Base-by-base conservation (phyloP, 2,329 filamentous ascomycete genomes). In the Aphanocladium album region DNA sequence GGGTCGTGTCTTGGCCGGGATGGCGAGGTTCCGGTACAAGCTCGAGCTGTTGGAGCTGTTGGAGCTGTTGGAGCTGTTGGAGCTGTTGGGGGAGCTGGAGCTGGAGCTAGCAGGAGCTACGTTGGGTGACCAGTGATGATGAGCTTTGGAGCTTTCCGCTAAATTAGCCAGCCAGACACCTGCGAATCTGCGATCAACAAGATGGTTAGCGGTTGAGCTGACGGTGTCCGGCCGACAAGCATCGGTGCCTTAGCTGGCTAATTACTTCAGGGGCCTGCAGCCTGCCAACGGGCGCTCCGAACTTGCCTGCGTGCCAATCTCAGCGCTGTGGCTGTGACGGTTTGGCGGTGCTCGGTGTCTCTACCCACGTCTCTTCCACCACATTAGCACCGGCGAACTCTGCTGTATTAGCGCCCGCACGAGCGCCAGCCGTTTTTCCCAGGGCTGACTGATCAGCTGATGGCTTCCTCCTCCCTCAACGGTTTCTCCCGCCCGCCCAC, bases 1-100 rank as follows among this genome's bases (percentile, higher is more conserved):
- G 39, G 37, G 39, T 17, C 37, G 41, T 59, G 57, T 59, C 57
- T 59, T 59, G 57, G 49, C 37, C 49, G 57, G 37, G 52, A 52
- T 19, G n/a, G 47, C 47, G 47, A 43, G 17, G 57, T 19, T 37
- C 47, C 37, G 57, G 27, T 53, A 25, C 21, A 52, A 27, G 23
- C 27, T 23, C 14, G 43, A 43, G 6, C 35, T 39, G 35, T 35
- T n/a, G 57, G 37, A 59, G 57, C 37, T 27, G 46, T 7, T 49
- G 21, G 23, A 25, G 46, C 46, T 30, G 5, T 6, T 47, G 45
- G 45, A 16, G 45, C 45, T n/a, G n/a, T n/a, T 58, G 56, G 46
- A 58, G 56, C 35, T 39, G 11, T 30, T 23, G 25, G 23, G 25
- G 41, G 45, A 49, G 46, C 19, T 49, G 21, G 23, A 25, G 46